These are phyloP conservation scores for Alternaria gaisen DNA, from an alignment of 2,329 filamentous ascomycete species.

Conservation along the genomic window DNA sequence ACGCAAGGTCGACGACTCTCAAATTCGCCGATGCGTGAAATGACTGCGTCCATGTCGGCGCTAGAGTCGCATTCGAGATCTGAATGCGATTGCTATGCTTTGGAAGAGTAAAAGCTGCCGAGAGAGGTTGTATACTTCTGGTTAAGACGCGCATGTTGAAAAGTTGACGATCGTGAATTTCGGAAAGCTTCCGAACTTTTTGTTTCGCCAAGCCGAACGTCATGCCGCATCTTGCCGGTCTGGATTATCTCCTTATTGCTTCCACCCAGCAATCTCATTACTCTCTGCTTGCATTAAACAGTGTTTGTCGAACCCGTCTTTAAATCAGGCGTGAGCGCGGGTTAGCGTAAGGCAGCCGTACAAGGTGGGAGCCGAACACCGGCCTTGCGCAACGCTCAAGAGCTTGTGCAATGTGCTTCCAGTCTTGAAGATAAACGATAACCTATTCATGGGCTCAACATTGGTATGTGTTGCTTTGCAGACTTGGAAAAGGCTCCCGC, in stretches of 20 bases:
- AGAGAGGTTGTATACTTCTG: conserved; percentile 22
- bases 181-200: conserved; percentile 23
- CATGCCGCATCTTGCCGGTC: conserved; percentile 16
- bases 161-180: conserved; percentile 11
- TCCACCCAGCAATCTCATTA: too few species aligned
- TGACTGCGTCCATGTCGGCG: conserved; percentile 34
- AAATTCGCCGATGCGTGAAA: conserved; percentile 39
- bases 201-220: conserved; percentile 23
- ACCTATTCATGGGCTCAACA: background rate
- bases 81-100: conserved; percentile 22
- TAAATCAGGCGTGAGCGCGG: background rate
- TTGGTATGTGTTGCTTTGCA: background rate
- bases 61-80: background rate
- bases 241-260: too few species aligned
- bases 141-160: conserved; percentile 28
- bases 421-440: too few species aligned
- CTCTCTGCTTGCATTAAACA: background rate
- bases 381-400: too few species aligned
- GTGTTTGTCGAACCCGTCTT: background rate
- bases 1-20: conserved; percentile 44
- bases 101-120: conserved; percentile 19
- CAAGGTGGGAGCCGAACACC: too few species aligned
- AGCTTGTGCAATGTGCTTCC: too few species aligned
- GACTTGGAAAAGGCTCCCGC: too few species aligned
- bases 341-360: too few species aligned